Evolutionary conservation across 2,329 filamentous ascomycete genomes (phyloP).

Genomic region (Trichophyton benhamiae): DNA sequence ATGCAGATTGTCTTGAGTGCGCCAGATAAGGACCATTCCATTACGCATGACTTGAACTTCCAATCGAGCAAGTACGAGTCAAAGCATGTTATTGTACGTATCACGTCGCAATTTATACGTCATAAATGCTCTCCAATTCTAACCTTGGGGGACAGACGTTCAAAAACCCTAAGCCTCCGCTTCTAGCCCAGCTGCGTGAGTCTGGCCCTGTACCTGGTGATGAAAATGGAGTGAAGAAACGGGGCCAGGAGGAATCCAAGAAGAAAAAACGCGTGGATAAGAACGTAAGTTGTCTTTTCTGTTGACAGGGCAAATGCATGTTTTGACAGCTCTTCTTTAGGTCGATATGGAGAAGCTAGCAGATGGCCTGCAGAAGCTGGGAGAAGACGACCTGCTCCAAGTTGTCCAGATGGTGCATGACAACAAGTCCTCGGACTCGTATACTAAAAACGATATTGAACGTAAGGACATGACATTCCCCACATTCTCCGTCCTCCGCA

Average conservation of each 20-base stretch:
- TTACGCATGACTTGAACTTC: conserved; percentile 90
- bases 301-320: not conserved
- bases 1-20: conserved; percentile 75
- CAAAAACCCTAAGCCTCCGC: conserved; percentile 82
- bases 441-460: conserved; percentile 94
- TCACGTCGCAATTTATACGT: not conserved
- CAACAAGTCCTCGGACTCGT: conserved; percentile 86
- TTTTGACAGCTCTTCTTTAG: conserved; percentile 19
- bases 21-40: conserved; percentile 71
- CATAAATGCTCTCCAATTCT: not conserved
- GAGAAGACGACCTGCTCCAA: conserved; percentile 84
- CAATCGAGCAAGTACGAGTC: conserved; percentile 67
- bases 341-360: conserved; percentile 95
- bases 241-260: conserved; percentile 53
- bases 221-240: conserved; percentile 50
- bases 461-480: conserved; percentile 43
- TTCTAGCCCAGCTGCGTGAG: conserved; percentile 66
- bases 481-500: too few species aligned
- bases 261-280: conserved; percentile 62
- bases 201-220: conserved; percentile 75
- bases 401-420: conserved; percentile 98
- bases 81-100: conserved; percentile 57
- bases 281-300: conserved; percentile 33
- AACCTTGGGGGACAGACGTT: conserved; percentile 45
- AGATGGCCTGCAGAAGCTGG: conserved; percentile 75